Conservation (phyloP, 352 stramenopile genomes). For the Globisporangium ultimum region DNA sequence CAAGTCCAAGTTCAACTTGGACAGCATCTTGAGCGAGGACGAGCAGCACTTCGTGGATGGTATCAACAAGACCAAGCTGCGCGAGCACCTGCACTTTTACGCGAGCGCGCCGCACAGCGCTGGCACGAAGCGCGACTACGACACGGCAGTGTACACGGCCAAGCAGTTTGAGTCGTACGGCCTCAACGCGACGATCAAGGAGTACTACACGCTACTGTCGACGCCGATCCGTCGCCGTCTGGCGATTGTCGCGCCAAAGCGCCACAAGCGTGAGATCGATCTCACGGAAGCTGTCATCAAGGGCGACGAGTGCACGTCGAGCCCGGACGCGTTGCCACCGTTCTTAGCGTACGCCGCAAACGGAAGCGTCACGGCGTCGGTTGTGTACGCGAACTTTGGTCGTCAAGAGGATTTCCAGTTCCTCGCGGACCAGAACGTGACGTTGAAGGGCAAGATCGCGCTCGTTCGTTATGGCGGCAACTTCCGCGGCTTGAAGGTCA, state of each 20-base stretch:
- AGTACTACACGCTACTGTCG: conserved; percentile 74
- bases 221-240: conserved; percentile 42
- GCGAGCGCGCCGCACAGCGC: conserved; percentile 41
- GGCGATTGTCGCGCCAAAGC: conserved; percentile 39
- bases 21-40: no score
- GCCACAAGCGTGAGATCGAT: conserved; percentile 30
- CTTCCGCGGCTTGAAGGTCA: conserved; percentile 80
- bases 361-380: conserved; percentile 60
- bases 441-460: conserved; percentile 77
- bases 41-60: no score
- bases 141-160: conserved; percentile 56
- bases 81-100: conserved; percentile 43
- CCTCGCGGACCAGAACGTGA: conserved; percentile 62
- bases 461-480: conserved; percentile 80
- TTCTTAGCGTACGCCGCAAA: conserved; percentile 83
- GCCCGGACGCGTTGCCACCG: conserved; percentile 49
- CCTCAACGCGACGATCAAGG: conserved; percentile 56
- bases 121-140: conserved; percentile 50
- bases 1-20: no score
- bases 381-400: conserved; percentile 90
- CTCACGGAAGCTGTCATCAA: conserved; percentile 54
- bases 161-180: conserved; percentile 55
- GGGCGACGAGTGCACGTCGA: conserved; percentile 64
- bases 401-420: conserved; percentile 76
- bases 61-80: conserved; percentile 18